Percentiles rank a stretch among this genome's conserved stretches.
These are phyloP conservation scores for Botrytis medusae DNA, from an alignment of 2,329 filamentous ascomycete species.

Conservation along the genomic window DNA sequence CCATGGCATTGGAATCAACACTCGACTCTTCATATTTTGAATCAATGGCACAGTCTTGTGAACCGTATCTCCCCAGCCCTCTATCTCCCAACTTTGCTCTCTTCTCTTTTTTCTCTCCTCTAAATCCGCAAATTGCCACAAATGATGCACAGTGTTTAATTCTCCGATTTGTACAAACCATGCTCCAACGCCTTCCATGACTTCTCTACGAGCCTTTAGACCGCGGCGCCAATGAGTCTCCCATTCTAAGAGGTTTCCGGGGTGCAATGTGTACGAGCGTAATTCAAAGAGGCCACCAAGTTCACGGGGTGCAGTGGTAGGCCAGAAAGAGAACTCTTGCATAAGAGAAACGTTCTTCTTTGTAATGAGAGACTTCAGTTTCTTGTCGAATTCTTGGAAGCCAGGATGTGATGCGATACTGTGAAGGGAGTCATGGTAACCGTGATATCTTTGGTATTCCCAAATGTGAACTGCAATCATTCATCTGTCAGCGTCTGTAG, in stretches of 20 bases:
- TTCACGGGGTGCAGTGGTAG: slow-evolving; percentile 83
- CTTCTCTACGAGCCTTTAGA: slow-evolving; percentile 84
- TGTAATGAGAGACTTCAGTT: slow-evolving; percentile 81
- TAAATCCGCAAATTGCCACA: slow-evolving; percentile 97
- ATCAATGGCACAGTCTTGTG: slow-evolving; percentile 98
- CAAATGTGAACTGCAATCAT: slow-evolving; percentile 85
- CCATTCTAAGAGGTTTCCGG: slow-evolving; percentile 95
- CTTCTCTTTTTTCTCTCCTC: slow-evolving; percentile 88
- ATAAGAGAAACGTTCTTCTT: slow-evolving; percentile 88
- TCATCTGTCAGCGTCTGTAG: background rate
- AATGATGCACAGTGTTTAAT: slow-evolving; percentile 93
- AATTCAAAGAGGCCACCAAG: slow-evolving; percentile 94
- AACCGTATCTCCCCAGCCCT: slow-evolving; percentile 95
- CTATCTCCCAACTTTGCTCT: slow-evolving; percentile 92
- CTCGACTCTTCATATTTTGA: slow-evolving; percentile 91
- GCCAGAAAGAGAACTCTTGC: slow-evolving; percentile 99
- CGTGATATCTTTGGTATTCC: slow-evolving; percentile 97
- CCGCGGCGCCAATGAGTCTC: slow-evolving; percentile 97
- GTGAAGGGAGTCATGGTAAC: slow-evolving; percentile 90
- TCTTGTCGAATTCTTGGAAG: slow-evolving; percentile 77
- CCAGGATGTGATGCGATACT: slow-evolving; percentile 80
- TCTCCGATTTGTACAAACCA: slow-evolving; percentile 99
- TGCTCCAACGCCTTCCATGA: slow-evolving; percentile 97
- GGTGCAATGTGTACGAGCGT: slow-evolving; percentile 93
- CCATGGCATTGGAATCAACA: slow-evolving; percentile 94